These are phyloP conservation scores for Pseudocercospora cruenta DNA, from an alignment of 2,329 filamentous ascomycete genomes.

Conservation along the genomic window DNA sequence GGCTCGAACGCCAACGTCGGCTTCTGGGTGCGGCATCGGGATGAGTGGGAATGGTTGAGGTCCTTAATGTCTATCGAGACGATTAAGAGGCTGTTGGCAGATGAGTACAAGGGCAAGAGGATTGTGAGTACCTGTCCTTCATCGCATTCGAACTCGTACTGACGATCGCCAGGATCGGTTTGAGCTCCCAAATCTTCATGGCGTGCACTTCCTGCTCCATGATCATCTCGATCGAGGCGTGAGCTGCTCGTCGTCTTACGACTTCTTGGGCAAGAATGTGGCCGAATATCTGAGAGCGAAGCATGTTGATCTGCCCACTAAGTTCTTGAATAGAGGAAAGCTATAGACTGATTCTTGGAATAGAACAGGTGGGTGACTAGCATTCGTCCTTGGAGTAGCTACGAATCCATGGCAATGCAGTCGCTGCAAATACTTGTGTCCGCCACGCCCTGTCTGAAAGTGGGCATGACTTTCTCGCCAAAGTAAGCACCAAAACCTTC, in stretches of 20 bases:
- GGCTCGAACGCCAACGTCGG: slow-evolving; percentile 41
- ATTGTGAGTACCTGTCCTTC: slow-evolving; percentile 32
- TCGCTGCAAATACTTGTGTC: too few species aligned
- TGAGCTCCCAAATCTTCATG: slow-evolving; percentile 38
- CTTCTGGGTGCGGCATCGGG: slow-evolving; percentile 45
- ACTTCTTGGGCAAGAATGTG: slow-evolving; percentile 41
- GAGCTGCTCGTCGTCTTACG: slow-evolving; percentile 36
- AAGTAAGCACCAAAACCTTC: too few species aligned
- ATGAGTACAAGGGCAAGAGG: slow-evolving; percentile 40
- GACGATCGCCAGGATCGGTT: slow-evolving; percentile 34
- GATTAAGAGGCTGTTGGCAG: slow-evolving; percentile 36
- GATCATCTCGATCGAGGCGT: slow-evolving; percentile 41
- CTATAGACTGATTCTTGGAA: slow-evolving; percentile 21
- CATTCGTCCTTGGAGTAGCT: not conserved
- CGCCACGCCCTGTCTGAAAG: too few species aligned
- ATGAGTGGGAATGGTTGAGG: slow-evolving; percentile 42
- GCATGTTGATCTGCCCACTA: slow-evolving; percentile 37
- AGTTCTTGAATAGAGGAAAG: slow-evolving; percentile 38
- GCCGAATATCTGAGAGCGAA: slow-evolving; percentile 38
- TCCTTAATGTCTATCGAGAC: slow-evolving; percentile 33
- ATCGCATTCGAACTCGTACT: not conserved
- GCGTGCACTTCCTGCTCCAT: slow-evolving; percentile 41
- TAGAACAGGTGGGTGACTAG: not conserved
- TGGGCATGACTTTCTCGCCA: too few species aligned
- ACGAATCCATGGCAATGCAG: too few species aligned